These are phyloP conservation scores for Psilocybe cubensis DNA, from an alignment of 768 basidiomycete genomes.

Conservation along the genomic window DNA sequence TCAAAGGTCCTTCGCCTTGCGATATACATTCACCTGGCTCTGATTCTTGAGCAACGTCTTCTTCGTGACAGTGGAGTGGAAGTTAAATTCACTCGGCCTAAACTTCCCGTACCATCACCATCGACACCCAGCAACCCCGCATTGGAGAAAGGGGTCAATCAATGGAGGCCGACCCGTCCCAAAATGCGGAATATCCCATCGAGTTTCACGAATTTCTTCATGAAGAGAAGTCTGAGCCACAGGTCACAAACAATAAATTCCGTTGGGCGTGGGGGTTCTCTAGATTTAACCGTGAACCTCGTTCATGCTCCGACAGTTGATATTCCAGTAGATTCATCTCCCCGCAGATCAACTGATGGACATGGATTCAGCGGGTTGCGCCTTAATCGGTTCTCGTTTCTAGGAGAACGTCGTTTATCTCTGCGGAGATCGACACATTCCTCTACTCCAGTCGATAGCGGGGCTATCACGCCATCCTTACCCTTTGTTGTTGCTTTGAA, in stretches of 20 bases:
- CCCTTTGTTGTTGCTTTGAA: conserved; percentile 44
- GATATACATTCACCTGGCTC: conserved; percentile 57
- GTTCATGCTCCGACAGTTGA: neutral
- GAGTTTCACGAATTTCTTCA: conserved; percentile 45
- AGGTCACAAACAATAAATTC: conserved; percentile 28
- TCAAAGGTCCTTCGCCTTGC: conserved; percentile 52
- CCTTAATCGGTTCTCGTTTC: conserved; percentile 43
- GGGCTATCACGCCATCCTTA: conserved; percentile 8
- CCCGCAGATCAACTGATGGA: conserved; percentile 33
- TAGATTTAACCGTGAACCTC: conserved; percentile 38
- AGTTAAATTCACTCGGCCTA: conserved; percentile 43
- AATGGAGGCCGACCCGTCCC: conserved; percentile 11
- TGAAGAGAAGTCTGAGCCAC: conserved; percentile 20
- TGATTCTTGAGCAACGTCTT: conserved; percentile 64
- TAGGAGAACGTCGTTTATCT: conserved; percentile 30
- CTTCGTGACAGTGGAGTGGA: conserved; percentile 53
- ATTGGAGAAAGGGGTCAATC: neutral
- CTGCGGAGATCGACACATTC: conserved; percentile 16
- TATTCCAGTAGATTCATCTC: conserved; percentile 14
- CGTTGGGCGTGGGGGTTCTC: conserved; percentile 36
- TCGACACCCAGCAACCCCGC: conserved; percentile 21
- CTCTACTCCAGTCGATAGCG: neutral
- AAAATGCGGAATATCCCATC: conserved; percentile 36
- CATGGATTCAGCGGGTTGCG: conserved; percentile 18
- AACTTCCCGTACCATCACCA: conserved; percentile 26